Evolutionary conservation across 169 alveolate species (phyloP), one percentile per base, ranked within the genome.

Genomic region (Sarcocystis neurona): DNA sequence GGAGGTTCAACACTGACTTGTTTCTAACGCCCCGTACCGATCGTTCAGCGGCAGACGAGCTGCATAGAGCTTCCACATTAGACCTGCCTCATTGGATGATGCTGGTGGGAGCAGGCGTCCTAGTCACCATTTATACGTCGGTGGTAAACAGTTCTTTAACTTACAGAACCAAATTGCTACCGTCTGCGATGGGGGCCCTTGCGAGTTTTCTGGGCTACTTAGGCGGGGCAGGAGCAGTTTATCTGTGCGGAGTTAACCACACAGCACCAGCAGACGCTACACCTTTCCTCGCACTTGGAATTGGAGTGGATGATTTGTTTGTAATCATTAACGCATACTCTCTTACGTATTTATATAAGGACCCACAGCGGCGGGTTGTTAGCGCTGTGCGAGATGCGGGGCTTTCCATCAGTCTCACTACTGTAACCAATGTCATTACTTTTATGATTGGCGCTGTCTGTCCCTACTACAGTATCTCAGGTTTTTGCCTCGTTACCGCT

Each of bases 261-360:
- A 88, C 93, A 34, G 82, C 95, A 10, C 93, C 95, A 0, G 95
- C 95, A 12, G 93, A 92, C 8, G 95, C 95, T 0, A 93, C 95
- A 41, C 95, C 95, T 15, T 93, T 93, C 48, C 87, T 93, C 1
- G 95, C 91, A 0, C 63, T 95, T 12, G 97, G 96, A 12, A 95
- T 95, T 47, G 96, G 97, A 23, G 95, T 94, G 58, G 97, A 95
- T 75, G 95, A 94, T 44, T 89, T 93, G 0, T 95, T 95, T 79
- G 97, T 95, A 15, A 91, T 95, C 1, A 47, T 95, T 44, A 94
- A 95, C 92, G 92, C 96, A 0, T 95, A 92, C 58, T 89, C 95
- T 0, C 91, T 95, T 79, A 85, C 96, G 4, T 94, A 92, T 85
- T 89, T 93, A 88, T 85, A 91, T 72, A 92, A 91, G 37, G 92